Evolutionary conservation across 2,329 filamentous ascomycete species (phyloP).

Genomic region (Elsinoe arachidis): DNA sequence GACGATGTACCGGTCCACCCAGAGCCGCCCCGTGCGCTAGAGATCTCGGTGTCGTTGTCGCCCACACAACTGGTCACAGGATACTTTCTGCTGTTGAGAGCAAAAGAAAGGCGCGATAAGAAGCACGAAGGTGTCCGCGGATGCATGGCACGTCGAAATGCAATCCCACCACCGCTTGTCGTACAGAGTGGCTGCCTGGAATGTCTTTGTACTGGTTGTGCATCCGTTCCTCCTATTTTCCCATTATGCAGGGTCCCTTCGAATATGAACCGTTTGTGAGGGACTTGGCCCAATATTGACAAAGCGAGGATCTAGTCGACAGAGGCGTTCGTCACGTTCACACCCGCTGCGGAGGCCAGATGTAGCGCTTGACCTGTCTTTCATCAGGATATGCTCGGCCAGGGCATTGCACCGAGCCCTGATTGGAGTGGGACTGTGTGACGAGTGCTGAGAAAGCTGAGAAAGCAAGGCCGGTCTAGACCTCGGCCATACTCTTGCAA

Average conservation of each 20-base stretch:
- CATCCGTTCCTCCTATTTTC: too few relatives aligned
- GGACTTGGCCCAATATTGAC: not conserved
- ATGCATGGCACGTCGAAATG: not conserved
- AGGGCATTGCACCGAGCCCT: too few relatives aligned
- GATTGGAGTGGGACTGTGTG: not conserved
- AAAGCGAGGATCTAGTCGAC: not conserved
- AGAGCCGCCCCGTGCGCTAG: not conserved
- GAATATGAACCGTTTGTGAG: not conserved
- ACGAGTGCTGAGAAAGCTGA: constrained; percentile 9
- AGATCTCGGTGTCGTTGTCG: not conserved
- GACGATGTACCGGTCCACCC: not conserved
- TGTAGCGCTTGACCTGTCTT: not conserved
- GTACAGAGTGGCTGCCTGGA: too few relatives aligned
- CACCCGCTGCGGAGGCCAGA: not conserved
- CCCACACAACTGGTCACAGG: not conserved
- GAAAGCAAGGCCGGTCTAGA: constrained; percentile 4
- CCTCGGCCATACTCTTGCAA: not conserved
- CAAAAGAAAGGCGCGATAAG: too few relatives aligned
- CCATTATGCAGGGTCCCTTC: not conserved
- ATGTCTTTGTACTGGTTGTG: too few relatives aligned
- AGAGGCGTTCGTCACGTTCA: not conserved
- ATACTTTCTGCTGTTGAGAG: too few relatives aligned
- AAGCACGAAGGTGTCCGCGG: not conserved
- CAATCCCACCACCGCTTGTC: too few relatives aligned
- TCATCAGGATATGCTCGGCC: too few relatives aligned